A percentile compares a stretch with the other conserved stretches of the same genome.
phyloP scores from a whole-genome alignment of 495 filamentous ascomycete genomes.

The Lindgomyces ingoldianus region DNA sequence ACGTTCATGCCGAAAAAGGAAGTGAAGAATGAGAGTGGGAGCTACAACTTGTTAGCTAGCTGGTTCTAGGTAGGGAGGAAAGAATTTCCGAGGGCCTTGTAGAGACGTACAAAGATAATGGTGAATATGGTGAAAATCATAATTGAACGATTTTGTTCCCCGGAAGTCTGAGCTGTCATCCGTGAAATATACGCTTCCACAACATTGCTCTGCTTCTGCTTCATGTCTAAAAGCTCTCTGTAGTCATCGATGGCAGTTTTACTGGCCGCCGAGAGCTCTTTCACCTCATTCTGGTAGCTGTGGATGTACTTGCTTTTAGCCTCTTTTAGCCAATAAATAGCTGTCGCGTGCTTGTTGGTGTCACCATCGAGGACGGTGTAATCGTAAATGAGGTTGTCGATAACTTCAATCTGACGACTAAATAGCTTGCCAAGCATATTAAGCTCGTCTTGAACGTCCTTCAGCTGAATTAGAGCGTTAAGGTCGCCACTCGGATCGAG shows the following conservation, averaged over 20 bases:
- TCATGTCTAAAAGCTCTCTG: constrained; percentile 55
- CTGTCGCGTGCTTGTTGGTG: not conserved
- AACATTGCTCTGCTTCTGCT: constrained; percentile 69
- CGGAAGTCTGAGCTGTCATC: constrained; percentile 62
- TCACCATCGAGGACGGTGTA: not conserved
- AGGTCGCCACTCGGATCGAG: constrained; percentile 6
- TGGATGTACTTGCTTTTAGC: not conserved
- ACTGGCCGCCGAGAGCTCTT: not conserved
- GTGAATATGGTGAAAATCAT: constrained; percentile 73
- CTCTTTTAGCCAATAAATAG: constrained; percentile 6
- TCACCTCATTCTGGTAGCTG: not conserved
- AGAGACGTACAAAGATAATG: constrained; percentile 54
- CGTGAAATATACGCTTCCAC: constrained; percentile 66
- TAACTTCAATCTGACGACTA: constrained; percentile 56
- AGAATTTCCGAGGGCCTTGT: no score
- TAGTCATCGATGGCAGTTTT: not conserved
- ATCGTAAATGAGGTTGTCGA: not conserved
- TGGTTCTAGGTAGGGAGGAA: not conserved
- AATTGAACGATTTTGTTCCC: constrained; percentile 64
- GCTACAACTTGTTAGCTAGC: not conserved
- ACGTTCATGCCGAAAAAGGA: constrained; percentile 66
- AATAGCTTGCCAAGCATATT: constrained; percentile 65
- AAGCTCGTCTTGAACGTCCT: constrained; percentile 63
- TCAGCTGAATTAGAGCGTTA: not conserved
- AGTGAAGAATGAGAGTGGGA: constrained; percentile 66